Conservation (phyloP, 2,329 filamentous ascomycete species). For the Nemania abortiva region DNA sequence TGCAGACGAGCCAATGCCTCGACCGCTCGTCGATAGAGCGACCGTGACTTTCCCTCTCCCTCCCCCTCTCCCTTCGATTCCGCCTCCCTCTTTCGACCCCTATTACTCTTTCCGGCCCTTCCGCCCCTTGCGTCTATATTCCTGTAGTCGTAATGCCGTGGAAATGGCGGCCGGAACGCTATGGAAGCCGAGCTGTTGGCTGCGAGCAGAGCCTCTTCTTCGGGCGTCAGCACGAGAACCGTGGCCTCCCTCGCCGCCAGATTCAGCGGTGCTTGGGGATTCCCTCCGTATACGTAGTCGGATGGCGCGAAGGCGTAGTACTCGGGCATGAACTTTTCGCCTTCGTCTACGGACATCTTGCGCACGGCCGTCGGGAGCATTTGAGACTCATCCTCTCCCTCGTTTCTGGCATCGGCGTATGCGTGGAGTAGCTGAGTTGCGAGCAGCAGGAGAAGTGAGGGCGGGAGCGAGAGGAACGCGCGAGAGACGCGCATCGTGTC, state of each 20-base stretch:
- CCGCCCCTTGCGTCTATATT: background rate
- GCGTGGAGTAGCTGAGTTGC: slow-evolving; percentile 54
- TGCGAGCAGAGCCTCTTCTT: slow-evolving; percentile 48
- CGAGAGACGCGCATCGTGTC: slow-evolving; percentile 31
- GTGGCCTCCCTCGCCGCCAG: slow-evolving; percentile 49
- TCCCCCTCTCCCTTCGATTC: slow-evolving; percentile 24
- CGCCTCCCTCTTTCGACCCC: slow-evolving; percentile 17
- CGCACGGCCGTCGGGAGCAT: slow-evolving; percentile 70
- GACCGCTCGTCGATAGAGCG: slow-evolving; percentile 58
- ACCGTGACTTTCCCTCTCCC: slow-evolving; percentile 38
- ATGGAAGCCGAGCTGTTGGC: slow-evolving; percentile 52
- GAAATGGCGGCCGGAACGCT: slow-evolving; percentile 64
- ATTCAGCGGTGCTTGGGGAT: slow-evolving; percentile 39
- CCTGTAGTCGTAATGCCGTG: slow-evolving; percentile 57
- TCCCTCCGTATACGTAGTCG: slow-evolving; percentile 25
- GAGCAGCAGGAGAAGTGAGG: slow-evolving; percentile 57
- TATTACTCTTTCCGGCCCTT: background rate
- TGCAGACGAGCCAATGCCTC: slow-evolving; percentile 63
- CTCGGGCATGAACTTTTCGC: slow-evolving; percentile 79
- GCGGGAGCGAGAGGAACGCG: slow-evolving; percentile 37
- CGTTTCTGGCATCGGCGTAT: background rate
- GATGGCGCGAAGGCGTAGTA: slow-evolving; percentile 67
- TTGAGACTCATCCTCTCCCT: background rate
- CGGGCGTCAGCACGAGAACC: slow-evolving; percentile 40
- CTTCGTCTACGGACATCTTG: slow-evolving; percentile 78